phyloP scores from a whole-genome alignment of 139 green algal genomes.

The Edaphochlamys debaryana region DNA sequence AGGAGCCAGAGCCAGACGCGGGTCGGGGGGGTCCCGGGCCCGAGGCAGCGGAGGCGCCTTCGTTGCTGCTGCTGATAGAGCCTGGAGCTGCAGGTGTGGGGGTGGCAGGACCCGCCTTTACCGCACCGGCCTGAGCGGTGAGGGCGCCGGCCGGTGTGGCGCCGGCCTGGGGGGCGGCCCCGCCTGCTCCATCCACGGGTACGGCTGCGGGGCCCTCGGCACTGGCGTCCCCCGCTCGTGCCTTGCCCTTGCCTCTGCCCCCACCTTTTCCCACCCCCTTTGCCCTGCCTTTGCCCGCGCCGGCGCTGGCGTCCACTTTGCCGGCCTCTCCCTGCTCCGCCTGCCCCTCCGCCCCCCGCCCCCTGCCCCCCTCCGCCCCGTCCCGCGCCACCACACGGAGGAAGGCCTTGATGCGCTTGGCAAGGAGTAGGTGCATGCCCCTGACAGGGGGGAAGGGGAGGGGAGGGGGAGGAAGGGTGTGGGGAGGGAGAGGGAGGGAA shows the following conservation, averaged over 20 bases:
- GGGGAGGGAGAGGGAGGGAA: neutral
- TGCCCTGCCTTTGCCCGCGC: neutral
- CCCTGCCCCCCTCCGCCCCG: neutral
- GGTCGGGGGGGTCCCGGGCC: no score
- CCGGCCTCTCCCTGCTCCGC: neutral
- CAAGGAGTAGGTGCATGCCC: constrained; percentile 58
- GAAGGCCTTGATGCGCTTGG: constrained; percentile 53
- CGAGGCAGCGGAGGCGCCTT: no score
- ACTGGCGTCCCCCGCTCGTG: neutral
- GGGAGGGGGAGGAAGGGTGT: constrained; percentile 1
- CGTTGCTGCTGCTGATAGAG: no score
- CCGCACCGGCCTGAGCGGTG: no score
- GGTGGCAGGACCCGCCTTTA: no score
- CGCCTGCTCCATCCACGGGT: no score
- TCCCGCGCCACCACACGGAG: neutral
- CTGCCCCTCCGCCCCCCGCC: neutral
- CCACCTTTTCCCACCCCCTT: no score
- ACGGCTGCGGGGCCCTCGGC: neutral
- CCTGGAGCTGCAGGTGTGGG: no score
- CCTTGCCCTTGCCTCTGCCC: neutral
- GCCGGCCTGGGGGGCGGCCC: no score
- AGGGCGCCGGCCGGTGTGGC: no score
- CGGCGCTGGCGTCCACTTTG: neutral
- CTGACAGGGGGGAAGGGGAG: constrained; percentile 42
- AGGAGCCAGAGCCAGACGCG: no score